A percentile compares a stretch with the other conserved stretches of the same genome.
These are phyloP conservation scores for Trichoderma guizhouense DNA, from an alignment of 2,329 filamentous ascomycete species.

Conservation along the genomic window DNA sequence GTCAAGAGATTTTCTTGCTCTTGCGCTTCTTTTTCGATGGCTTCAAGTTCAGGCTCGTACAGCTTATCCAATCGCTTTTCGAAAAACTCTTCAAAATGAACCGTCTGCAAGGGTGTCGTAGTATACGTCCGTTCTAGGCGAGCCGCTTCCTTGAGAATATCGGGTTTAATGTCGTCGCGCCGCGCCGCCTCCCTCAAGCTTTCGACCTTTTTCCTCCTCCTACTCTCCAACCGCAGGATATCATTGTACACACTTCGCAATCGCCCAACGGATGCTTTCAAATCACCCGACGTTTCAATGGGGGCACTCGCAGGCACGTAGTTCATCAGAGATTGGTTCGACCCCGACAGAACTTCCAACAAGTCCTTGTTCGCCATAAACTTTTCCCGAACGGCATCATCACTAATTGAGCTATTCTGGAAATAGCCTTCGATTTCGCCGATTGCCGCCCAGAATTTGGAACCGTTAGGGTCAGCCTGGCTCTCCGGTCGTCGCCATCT, in stretches of 20 bases:
- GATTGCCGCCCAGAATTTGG: slow-evolving; percentile 70
- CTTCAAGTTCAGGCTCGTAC: slow-evolving; percentile 75
- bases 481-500: slow-evolving; percentile 74
- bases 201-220: slow-evolving; percentile 76
- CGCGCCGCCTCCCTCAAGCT: slow-evolving; percentile 73
- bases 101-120: slow-evolving; percentile 77
- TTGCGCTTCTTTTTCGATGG: slow-evolving; percentile 65
- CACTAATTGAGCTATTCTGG: slow-evolving; percentile 56
- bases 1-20: slow-evolving; percentile 72
- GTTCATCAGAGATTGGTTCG: slow-evolving; percentile 77
- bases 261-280: slow-evolving; percentile 74
- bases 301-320: slow-evolving; percentile 84
- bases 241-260: slow-evolving; percentile 82
- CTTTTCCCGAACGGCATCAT: slow-evolving; percentile 68
- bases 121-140: slow-evolving; percentile 83
- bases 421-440: slow-evolving; percentile 86
- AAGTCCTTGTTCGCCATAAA: slow-evolving; percentile 71
- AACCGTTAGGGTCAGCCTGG: slow-evolving; percentile 60
- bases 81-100: slow-evolving; percentile 90
- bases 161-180: slow-evolving; percentile 82
- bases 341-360: slow-evolving; percentile 71
- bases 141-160: slow-evolving; percentile 78
- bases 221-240: slow-evolving; percentile 75
- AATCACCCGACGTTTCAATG: slow-evolving; percentile 72
- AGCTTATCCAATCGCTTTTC: slow-evolving; percentile 70